Conservation (phyloP, 2,329 filamentous ascomycete genomes). For the Escovopsis sp. region DNA sequence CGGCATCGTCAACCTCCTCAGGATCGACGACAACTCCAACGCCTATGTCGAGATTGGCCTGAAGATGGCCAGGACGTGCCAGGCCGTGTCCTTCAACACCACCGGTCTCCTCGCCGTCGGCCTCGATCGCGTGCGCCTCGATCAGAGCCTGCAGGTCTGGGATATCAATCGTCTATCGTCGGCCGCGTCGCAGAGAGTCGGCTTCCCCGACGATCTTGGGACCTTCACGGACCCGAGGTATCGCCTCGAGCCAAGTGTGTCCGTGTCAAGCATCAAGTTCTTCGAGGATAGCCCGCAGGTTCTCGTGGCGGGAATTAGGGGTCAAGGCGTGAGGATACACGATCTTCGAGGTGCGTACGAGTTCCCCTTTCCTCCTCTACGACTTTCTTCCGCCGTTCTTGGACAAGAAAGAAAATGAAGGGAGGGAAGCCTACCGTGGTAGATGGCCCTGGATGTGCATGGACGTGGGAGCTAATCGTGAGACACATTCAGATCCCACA, state of each 20-base stretch:
- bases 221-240: conserved; percentile 40
- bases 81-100: conserved; percentile 67
- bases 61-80: conserved; percentile 62
- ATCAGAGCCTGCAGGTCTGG: conserved; percentile 71
- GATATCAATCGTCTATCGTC: conserved; percentile 50
- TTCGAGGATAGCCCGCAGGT: conserved; percentile 64
- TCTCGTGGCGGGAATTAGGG: conserved; percentile 60
- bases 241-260: conserved; percentile 48
- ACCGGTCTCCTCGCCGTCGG: conserved; percentile 60
- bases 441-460: too few relatives aligned
- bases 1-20: conserved; percentile 60
- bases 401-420: too few relatives aligned
- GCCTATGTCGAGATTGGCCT: conserved; percentile 50
- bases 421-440: too few relatives aligned
- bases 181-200: conserved; percentile 29
- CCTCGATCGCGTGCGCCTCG: conserved; percentile 65
- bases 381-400: too few relatives aligned
- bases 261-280: conserved; percentile 72
- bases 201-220: conserved; percentile 34
- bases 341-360: conserved; percentile 58
- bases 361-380: too few relatives aligned
- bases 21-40: conserved; percentile 55
- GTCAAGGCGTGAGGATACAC: conserved; percentile 59
- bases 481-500: conserved; percentile 35
- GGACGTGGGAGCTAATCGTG: too few relatives aligned